Conservation (phyloP, 2,329 filamentous ascomycete species). For the Fusarium concolor region DNA sequence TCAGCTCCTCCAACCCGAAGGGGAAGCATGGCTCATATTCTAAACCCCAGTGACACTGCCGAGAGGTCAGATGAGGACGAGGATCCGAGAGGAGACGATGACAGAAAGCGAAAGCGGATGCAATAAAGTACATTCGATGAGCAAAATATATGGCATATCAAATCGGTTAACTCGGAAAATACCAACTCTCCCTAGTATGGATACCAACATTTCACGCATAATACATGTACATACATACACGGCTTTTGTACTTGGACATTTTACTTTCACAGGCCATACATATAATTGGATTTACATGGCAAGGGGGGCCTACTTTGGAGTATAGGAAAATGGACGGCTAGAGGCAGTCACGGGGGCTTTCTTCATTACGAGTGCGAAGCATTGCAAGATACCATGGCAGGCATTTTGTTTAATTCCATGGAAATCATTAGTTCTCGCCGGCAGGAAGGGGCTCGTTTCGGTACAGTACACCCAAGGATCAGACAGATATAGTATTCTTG, state of each 20-base stretch:
- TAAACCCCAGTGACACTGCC: conserved; percentile 69
- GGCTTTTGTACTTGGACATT: conserved; percentile 15
- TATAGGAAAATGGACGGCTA: conserved; percentile 32
- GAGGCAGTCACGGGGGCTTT: conserved; percentile 32
- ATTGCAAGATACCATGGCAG: conserved; percentile 37
- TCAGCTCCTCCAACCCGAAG: conserved; percentile 68
- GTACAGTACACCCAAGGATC: conserved; percentile 6
- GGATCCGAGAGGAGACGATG: conserved; percentile 66
- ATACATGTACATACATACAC: conserved; percentile 29
- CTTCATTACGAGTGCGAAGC: conserved; percentile 32
- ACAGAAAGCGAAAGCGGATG: conserved; percentile 71
- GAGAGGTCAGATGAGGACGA: conserved; percentile 69
- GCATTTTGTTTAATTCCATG: conserved; percentile 34
- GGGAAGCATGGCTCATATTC: conserved; percentile 72
- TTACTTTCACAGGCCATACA: conserved; percentile 14
- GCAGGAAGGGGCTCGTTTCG: conserved; percentile 17
- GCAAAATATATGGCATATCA: neutral
- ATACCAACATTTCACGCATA: conserved; percentile 2
- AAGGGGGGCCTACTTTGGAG: conserved; percentile 27
- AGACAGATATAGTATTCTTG: conserved; percentile 12
- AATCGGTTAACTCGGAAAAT: neutral
- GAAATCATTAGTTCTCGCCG: conserved; percentile 7
- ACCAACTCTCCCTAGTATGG: neutral
- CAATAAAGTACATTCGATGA: conserved; percentile 61
- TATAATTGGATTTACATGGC: conserved; percentile 27